These are phyloP conservation scores for Apiotrichum brassicae DNA, from an alignment of 1,284 basidiomycete genomes.

Conservation along the genomic window DNA sequence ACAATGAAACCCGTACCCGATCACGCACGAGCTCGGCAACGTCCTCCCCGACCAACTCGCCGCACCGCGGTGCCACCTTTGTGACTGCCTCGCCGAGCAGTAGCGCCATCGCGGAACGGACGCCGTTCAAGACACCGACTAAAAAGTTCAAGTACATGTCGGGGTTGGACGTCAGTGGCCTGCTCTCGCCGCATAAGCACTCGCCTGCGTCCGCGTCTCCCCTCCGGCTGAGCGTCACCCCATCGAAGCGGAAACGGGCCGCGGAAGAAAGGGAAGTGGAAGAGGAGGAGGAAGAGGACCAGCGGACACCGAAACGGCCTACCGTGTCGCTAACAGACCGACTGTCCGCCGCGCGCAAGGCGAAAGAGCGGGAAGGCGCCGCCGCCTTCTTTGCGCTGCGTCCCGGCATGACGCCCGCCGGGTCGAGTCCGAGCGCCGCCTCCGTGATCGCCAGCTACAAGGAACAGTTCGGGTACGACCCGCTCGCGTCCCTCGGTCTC, in stretches of 20 bases:
- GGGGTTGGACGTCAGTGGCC: conserved; percentile 24
- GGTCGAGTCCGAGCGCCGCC: background rate
- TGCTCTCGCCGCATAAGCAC: conserved; percentile 23
- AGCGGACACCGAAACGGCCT: conserved; percentile 16
- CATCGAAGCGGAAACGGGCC: conserved; percentile 5
- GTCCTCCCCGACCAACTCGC: background rate
- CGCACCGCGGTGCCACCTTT: background rate
- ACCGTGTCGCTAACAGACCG: background rate
- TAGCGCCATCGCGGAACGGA: background rate
- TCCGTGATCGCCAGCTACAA: too few species aligned
- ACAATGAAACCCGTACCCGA: background rate
- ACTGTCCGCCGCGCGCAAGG: conserved; percentile 2
- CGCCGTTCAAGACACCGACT: conserved; percentile 30
- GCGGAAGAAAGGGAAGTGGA: conserved; percentile 9
- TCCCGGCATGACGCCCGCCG: conserved; percentile 16
- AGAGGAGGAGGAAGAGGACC: conserved; percentile 12
- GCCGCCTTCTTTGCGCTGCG: conserved; percentile 38
- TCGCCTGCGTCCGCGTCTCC: conserved; percentile 19
- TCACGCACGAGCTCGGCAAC: conserved; percentile 1
- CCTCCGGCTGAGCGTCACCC: conserved; percentile 26
- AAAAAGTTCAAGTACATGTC: conserved; percentile 33
- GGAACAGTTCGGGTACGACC: background rate
- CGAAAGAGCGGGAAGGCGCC: conserved; percentile 18
- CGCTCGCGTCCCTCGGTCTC: background rate
- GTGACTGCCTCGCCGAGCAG: background rate